A percentile compares a stretch with the other conserved stretches of the same genome.
Evolutionary conservation across 768 basidiomycete genomes (phyloP).

Genomic region (Suillus paluster): DNA sequence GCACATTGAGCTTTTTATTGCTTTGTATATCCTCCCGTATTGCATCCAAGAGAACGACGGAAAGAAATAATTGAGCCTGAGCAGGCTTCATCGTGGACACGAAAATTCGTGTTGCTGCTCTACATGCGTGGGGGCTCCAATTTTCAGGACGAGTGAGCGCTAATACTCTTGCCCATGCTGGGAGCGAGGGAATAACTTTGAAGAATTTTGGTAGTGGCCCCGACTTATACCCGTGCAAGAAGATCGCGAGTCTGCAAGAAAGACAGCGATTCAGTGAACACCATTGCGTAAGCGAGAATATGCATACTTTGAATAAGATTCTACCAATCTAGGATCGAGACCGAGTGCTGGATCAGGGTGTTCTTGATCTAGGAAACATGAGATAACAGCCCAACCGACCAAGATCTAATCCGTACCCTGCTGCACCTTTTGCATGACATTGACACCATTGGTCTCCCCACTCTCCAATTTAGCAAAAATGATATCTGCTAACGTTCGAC

Average conservation of each 20-base stretch:
- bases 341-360: slow-evolving; percentile 84
- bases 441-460: slow-evolving; percentile 51
- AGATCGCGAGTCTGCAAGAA: slow-evolving; percentile 71
- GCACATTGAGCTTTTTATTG: slow-evolving; percentile 89
- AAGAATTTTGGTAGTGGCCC: slow-evolving; percentile 95
- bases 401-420: slow-evolving; percentile 47
- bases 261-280: slow-evolving; percentile 8
- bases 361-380: slow-evolving; percentile 43
- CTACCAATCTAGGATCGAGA: slow-evolving; percentile 89
- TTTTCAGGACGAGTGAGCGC: slow-evolving; percentile 90
- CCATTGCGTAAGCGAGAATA: not conserved
- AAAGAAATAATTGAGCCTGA: slow-evolving; percentile 90
- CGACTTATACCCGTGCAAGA: slow-evolving; percentile 89
- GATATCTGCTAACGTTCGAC: slow-evolving; percentile 92
- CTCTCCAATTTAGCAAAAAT: slow-evolving; percentile 92
- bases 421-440: slow-evolving; percentile 61
- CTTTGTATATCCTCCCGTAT: slow-evolving; percentile 86
- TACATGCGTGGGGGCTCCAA: slow-evolving; percentile 96
- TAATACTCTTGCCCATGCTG: slow-evolving; percentile 94
- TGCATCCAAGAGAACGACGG: slow-evolving; percentile 89
- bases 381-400: slow-evolving; percentile 9
- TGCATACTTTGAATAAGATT: slow-evolving; percentile 89
- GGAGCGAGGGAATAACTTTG: slow-evolving; percentile 96
- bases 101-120: slow-evolving; percentile 93
- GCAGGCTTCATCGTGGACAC: slow-evolving; percentile 96